These are phyloP conservation scores for Aureobasidium sp. DNA, from an alignment of 2,329 filamentous ascomycete genomes.

Conservation along the genomic window DNA sequence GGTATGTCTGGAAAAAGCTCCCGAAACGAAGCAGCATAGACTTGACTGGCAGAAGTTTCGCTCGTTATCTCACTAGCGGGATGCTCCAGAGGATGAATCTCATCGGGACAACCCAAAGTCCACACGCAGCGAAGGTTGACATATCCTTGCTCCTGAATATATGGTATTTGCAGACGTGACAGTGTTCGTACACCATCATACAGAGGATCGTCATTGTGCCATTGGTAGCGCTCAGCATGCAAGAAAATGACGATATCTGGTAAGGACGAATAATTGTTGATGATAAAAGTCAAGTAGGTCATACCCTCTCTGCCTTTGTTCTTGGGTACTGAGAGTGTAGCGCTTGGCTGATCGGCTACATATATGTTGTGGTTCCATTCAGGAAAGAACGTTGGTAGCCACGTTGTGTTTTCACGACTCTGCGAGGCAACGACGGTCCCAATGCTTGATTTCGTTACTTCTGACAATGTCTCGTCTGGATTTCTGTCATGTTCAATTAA, in stretches of 20 bases:
- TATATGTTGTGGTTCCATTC: constrained; percentile 38
- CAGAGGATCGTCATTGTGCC: constrained; percentile 51
- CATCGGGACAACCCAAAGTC: constrained; percentile 45
- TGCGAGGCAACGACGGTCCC: constrained; percentile 32
- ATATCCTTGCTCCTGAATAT: constrained; percentile 45
- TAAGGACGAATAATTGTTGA: constrained; percentile 54
- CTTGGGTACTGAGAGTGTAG: constrained; percentile 36
- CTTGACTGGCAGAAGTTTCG: constrained; percentile 41
- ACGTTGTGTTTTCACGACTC: constrained; percentile 34
- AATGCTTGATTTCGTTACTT: not conserved
- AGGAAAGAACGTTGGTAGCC: constrained; percentile 33
- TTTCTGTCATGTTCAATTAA: no score
- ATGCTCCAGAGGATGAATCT: constrained; percentile 40
- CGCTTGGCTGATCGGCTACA: constrained; percentile 33
- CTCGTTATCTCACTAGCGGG: constrained; percentile 32
- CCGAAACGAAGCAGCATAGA: constrained; percentile 44
- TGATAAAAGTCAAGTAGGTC: constrained; percentile 50
- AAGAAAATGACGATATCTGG: constrained; percentile 55
- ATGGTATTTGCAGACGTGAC: constrained; percentile 41
- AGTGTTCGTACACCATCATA: constrained; percentile 42
- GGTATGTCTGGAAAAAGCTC: constrained; percentile 39
- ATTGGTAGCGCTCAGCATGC: constrained; percentile 52
- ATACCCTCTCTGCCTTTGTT: constrained; percentile 46
- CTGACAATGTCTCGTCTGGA: no score
- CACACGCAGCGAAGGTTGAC: constrained; percentile 49